Base-by-base conservation (phyloP, 2,329 filamentous ascomycete genomes). In the Rutstroemia sp. region DNA sequence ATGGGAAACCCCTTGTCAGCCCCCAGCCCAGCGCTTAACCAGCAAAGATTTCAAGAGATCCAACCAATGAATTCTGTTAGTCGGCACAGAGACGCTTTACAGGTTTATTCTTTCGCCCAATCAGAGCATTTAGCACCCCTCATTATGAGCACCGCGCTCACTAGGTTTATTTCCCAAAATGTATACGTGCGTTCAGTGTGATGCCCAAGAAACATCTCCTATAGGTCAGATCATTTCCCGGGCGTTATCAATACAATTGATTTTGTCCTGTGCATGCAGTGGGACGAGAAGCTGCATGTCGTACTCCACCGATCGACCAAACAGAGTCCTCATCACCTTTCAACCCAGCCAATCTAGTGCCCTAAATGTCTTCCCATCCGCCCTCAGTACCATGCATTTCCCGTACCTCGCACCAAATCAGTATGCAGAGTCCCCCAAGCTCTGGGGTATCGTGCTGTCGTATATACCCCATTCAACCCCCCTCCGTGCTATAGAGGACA, bases 401-500 rank as follows among this genome's bases (percentile, higher is more conserved):
- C 16, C 39, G 19, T 42, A 10, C 19, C 6, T 42, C 19, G 16
- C 4, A 27, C 34, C 51, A 48, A 19, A 42, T 25, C n/a, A 54
- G 37, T 42, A 54, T 54, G 52, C 45, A 54, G 6, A 38, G 30
- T 50, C 17, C 38, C 37, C 30, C 12, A 34, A 42, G 37, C 39
- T 16, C 6, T 17, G 38, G 23, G 38, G 25, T 14, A 37, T 50
- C 17, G 34, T 42, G 38, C 19, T 55, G 17, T 38, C 53, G 53
- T 50, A 49, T 49, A 55, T 55, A 55, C 45, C 42, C 46, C 27
- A 37, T 49, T 44, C 46, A 50, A 50, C 4, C 7, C 38, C 46
- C 52, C 52, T 45, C 16, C 39, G n/a, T 46, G 8, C 21, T 46
- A n/a, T 50, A n/a, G 41, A 27, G 8, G 17, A n/a, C 14, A 19